Conservation (phyloP, 768 basidiomycete genomes). For the Royoungia palumana region DNA sequence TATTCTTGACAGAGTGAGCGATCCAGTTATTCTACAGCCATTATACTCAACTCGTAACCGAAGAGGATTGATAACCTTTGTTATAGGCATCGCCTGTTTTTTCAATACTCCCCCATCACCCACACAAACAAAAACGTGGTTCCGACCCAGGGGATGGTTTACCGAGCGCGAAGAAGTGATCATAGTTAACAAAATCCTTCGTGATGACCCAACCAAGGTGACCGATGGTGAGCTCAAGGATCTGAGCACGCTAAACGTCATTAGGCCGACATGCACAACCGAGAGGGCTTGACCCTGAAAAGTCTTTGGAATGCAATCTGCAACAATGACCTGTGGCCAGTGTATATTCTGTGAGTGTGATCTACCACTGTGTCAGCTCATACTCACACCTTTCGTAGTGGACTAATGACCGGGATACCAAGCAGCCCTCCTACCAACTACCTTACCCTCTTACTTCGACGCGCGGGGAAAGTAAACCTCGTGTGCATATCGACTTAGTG, state of each 20-base stretch:
- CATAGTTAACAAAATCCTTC: conserved; percentile 53
- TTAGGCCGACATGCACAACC: conserved; percentile 62
- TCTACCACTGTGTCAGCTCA: background rate
- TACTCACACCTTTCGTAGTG: conserved; percentile 28
- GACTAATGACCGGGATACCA: conserved; percentile 53
- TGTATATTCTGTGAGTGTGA: conserved; percentile 47
- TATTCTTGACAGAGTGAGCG: conserved; percentile 32
- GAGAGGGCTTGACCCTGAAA: conserved; percentile 51
- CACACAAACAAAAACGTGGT: conserved; percentile 56
- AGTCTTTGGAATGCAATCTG: conserved; percentile 51
- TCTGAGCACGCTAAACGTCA: background rate
- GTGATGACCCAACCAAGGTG: conserved; percentile 62
- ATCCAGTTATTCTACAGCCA: background rate
- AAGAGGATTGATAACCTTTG: conserved; percentile 40
- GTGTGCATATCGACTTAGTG: background rate
- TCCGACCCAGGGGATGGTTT: conserved; percentile 62
- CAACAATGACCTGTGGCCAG: conserved; percentile 65
- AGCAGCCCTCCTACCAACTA: conserved; percentile 48
- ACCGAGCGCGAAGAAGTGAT: conserved; percentile 60
- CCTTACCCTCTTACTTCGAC: conserved; percentile 54
- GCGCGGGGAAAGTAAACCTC: conserved; percentile 40
- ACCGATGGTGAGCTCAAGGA: background rate
- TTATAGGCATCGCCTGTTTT: conserved; percentile 51
- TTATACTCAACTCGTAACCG: background rate
- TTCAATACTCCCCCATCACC: conserved; percentile 60